Evolutionary conservation across 495 filamentous ascomycete species (phyloP), one percentile per base, ranked within the genome.

Genomic region (Penicillium malachiteum): DNA sequence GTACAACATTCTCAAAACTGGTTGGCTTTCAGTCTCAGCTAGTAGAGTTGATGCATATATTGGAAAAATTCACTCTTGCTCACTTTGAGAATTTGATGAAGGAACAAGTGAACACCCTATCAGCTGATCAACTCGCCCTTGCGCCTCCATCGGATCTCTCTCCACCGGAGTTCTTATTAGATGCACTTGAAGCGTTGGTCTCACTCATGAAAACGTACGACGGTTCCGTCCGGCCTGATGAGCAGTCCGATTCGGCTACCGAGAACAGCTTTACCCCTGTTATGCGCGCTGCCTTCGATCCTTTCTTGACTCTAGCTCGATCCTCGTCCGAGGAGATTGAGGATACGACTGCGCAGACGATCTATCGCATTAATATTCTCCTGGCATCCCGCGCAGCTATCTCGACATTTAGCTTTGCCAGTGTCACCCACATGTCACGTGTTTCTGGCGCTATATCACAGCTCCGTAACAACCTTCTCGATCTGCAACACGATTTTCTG

Each of bases 311-410:
- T 4, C 79, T 85, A 13, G 90, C 90, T 64, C 81, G 82, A 50
- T 84, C 84, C 32, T 82, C 96, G 48, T 81, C 86, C 10, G 78
- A 83, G 47, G 76, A 81, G 44, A 71, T 93, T 1, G 63, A 69
- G 8, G 66, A 80, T 3, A 82, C 87, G 0, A 75, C 75, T 21
- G 75, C 77, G 2, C 74, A 76, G 48, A 81, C 84, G 48, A 88
- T 97, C 50, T 96, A 96, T 72, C 78, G 85, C 30, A 78, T 92
- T 55, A 97, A 97, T 72, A 92, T 90, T 64, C 75, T 90, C 30
- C 70, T 91, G 5, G 80, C 82, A 5, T 82, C 69, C 9, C 74
- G 71, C 33, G 58, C 71, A 10, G 65, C 73, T 33, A 59, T 82
- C 30, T 64, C 66, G 12, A 53, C 64, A 14, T 80, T 71, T 57